Evolutionary conservation across 345 rosid species (phyloP), one percentile per base, ranked within the genome.

Genomic region (Brassica rapa): DNA sequence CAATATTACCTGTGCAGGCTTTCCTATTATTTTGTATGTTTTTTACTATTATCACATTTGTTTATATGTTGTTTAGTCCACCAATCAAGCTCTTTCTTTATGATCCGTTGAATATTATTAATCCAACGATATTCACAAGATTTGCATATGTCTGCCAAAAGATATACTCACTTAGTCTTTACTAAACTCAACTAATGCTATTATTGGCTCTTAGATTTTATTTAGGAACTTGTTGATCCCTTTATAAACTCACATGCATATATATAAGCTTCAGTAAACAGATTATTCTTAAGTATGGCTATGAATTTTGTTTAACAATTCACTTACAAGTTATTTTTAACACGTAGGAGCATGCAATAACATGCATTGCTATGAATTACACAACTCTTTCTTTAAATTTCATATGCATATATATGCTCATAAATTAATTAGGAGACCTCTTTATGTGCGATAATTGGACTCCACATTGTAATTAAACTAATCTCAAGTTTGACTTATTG

Each of bases 1-100:
- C 91, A 87, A 88, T 83, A 84, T 85, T 68, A 81, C 81, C 83
- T 82, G 81, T 76, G 84, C 81, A 83, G 70, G 81, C 61, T 66
- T 75, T 62, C 73, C 19, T 75, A 56, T 70, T 6, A 70, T 70
- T 51, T 35, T 74, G 64, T 70, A 27, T 62, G 21, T 49, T 59
- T 51, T 55, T 56, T 39, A 62, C 16, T 70, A 68, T 10, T 70
- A 75, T 75, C 37, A n/a, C 70, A 21, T 53, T 68, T 49, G 46
- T 46, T 68, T 68, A 62, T 74, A 73, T 68, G 74, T 74, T 80
- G 82, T 69, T 74, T 80, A 74, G 29, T 64, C 75, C 82, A 37
- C 79, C 80, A 81, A 71, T 75, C 83, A 63, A 63, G 61, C 75
- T 66, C 80, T 80, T 35, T 77, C 79, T 82, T 83, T 71, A 82